A percentile compares a stretch with the other conserved stretches of the same genome.
phyloP scores from a whole-genome alignment of 2,329 filamentous ascomycete genomes.

The Aspergillus alliaceus region DNA sequence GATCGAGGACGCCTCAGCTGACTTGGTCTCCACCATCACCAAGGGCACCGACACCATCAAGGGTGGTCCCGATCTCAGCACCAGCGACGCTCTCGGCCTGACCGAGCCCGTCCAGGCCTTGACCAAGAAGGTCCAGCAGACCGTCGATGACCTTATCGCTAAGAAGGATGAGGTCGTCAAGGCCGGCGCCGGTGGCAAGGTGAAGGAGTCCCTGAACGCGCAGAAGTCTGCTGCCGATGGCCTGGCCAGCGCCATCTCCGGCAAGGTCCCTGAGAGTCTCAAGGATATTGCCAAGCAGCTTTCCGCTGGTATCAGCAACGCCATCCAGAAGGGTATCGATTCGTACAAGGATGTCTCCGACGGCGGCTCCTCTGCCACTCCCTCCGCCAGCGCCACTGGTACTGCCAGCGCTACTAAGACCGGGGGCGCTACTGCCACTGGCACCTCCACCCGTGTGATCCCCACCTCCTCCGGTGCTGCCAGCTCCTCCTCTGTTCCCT shows the following conservation, averaged over 20 bases:
- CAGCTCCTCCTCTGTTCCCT: constrained; percentile 7
- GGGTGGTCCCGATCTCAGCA: constrained; percentile 19
- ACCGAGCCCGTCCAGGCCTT: constrained; percentile 27
- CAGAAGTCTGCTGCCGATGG: constrained; percentile 27
- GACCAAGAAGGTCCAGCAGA: constrained; percentile 24
- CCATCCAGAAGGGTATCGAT: constrained; percentile 30
- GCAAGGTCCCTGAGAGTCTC: constrained; percentile 31
- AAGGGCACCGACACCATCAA: constrained; percentile 26
- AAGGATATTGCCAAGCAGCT: constrained; percentile 25
- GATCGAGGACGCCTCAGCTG: constrained; percentile 23
- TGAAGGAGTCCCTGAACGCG: constrained; percentile 24
- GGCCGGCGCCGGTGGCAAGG: constrained; percentile 20
- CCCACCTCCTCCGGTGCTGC: constrained; percentile 2
- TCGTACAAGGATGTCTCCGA: constrained; percentile 9
- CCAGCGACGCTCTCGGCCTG: constrained; percentile 28
- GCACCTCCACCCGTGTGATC: constrained; percentile 9
- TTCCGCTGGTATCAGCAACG: constrained; percentile 29
- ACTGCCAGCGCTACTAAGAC: constrained; percentile 16
- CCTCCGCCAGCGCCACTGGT: constrained; percentile 12
- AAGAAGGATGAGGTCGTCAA: constrained; percentile 29
- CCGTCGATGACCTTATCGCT: constrained; percentile 23
- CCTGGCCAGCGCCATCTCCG: constrained; percentile 28
- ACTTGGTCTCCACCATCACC: constrained; percentile 27
- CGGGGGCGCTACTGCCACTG: constrained; percentile 6
- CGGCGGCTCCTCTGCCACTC: neutral